Base-by-base conservation (phyloP, 2,329 filamentous ascomycete species). In the Ascochyta koolunga region DNA sequence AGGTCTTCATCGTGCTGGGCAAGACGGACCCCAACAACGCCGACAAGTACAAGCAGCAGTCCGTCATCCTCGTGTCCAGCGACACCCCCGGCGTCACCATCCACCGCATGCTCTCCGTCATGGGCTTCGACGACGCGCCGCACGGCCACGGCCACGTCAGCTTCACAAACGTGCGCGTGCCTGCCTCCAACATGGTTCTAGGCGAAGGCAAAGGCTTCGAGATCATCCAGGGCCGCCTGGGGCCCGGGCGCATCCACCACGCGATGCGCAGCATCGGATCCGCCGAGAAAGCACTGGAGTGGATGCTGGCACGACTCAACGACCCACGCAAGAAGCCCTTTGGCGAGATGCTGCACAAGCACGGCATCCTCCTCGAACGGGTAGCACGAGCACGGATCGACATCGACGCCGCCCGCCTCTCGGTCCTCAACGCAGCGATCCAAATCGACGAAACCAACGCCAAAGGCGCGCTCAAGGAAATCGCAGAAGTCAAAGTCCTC, bases 51-150 rank as follows among this genome's bases (percentile, higher is more conserved):
- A 85, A 85, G 70, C 93, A 97, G 72, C 95, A 98, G 77, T 97
- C 92, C 22, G 93, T 99, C 58, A 85, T 98, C 43, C 82, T 98
- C 24, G 95, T 98, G 15, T 91, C 93, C 2, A 86, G 90, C 16
- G 82, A 85, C 61, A 87, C 90, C 1, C 89, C 89, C 18, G 95
- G 95, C 52, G 89, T 98, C 69, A 96, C 87, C n/a, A 88, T 98
- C 66, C 85, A 96, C 77, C 88, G 95, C 65, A 96, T 97, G 91
- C 82, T 99, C 50, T 89, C 83, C 44, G 93, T 98, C 61, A 96
- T 96, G 77, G 95, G 95, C 53, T 98, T 92, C 78, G 95, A 98
- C 74, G 95, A 99, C 68, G 95, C 95, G n/a, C 95, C 95, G 2
- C 95, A 99, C 76, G 95, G 95, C 50, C 95, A 99, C 78, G 95